These are phyloP conservation scores for Eucalyptus urophylla DNA, from an alignment of 345 rosid species.

Conservation along the genomic window DNA sequence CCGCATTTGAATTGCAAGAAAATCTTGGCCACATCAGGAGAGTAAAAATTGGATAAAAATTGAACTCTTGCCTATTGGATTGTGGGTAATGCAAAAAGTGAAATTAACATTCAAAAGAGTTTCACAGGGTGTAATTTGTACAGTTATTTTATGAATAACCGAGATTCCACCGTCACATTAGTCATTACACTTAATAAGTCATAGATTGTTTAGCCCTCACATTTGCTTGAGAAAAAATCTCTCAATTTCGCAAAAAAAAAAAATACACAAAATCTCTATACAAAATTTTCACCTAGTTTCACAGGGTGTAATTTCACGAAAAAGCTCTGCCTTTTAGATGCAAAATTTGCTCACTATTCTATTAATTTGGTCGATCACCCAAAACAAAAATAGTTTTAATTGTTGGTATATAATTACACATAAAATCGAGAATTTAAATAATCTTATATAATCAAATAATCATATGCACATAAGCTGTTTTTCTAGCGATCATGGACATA, in stretches of 20 bases:
- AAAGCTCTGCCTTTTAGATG: too few relatives aligned
- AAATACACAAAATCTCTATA: too few relatives aligned
- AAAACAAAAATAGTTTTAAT: too few relatives aligned
- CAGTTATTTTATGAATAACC: accelerated
- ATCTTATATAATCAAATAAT: background rate
- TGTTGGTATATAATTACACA: accelerated
- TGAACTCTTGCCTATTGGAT: background rate
- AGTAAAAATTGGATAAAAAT: background rate
- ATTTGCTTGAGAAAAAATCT: accelerated
- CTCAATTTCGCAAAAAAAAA: too few relatives aligned
- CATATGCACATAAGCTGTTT: background rate
- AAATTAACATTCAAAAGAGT: background rate
- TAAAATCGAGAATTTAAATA: too few relatives aligned
- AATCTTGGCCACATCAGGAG: background rate
- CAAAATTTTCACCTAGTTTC: too few relatives aligned
- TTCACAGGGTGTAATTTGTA: too few relatives aligned
- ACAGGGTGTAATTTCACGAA: too few relatives aligned
- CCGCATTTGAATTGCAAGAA: background rate
- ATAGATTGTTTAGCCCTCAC: accelerated
- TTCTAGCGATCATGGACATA: accelerated
- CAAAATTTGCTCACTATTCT: accelerated
- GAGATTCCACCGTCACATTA: too few relatives aligned
- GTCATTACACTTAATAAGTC: too few relatives aligned
- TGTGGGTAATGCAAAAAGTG: accelerated
- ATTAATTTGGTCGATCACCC: accelerated